phyloP scores from a whole-genome alignment of 1,284 basidiomycete genomes.

The Pterula multifida region DNA sequence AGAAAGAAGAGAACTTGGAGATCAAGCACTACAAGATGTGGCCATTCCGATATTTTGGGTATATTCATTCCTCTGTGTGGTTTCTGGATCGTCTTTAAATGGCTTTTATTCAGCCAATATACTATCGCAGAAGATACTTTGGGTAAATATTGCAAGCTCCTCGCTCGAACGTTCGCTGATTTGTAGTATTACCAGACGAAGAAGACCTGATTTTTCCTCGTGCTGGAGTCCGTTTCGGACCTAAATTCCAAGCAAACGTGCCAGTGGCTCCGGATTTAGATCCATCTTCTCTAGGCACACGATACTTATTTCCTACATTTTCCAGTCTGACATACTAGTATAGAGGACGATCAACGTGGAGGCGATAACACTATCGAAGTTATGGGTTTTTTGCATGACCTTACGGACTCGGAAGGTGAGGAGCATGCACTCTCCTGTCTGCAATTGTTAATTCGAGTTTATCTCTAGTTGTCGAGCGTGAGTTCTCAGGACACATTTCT shows the following conservation, averaged over 20 bases:
- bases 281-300: constrained; percentile 27
- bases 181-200: constrained; percentile 44
- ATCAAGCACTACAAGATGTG: constrained; percentile 85
- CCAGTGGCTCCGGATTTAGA: constrained; percentile 38
- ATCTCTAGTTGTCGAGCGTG: too few species aligned
- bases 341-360: constrained; percentile 47
- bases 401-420: constrained; percentile 55
- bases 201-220: constrained; percentile 94
- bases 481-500: too few species aligned
- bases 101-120: constrained; percentile 49
- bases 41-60: constrained; percentile 97
- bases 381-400: constrained; percentile 46
- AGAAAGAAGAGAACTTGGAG: constrained; percentile 64
- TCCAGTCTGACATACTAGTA: background rate
- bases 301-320: constrained; percentile 10
- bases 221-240: constrained; percentile 77
- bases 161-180: constrained; percentile 12
- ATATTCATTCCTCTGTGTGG: constrained; percentile 17
- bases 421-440: constrained; percentile 11
- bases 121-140: constrained; percentile 88
- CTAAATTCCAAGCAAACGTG: constrained; percentile 72
- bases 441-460: too few species aligned
- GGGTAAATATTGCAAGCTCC: constrained; percentile 36
- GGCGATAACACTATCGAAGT: constrained; percentile 65
- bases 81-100: background rate